These are phyloP conservation scores for Cenchrus fungigraminus DNA, from an alignment of 176 grass and related monocot genomes.

Conservation along the genomic window DNA sequence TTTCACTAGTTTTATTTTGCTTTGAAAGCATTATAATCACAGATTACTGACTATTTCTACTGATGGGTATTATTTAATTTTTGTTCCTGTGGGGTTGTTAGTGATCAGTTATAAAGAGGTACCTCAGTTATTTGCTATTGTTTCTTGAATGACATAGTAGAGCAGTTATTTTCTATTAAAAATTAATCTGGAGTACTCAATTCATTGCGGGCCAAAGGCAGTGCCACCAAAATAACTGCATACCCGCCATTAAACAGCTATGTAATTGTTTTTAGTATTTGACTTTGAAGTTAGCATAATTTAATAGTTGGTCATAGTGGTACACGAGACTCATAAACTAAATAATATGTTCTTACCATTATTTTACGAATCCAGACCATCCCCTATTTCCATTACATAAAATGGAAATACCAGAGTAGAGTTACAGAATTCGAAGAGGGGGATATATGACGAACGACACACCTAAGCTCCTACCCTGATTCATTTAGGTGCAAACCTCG, in stretches of 20 bases:
- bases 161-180: not conserved
- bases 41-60: not conserved
- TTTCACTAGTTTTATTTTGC: conserved; percentile 6
- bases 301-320: not conserved
- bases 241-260: not conserved
- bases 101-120: not conserved
- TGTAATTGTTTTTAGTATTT: not conserved
- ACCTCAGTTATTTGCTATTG: not conserved
- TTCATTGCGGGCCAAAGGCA: not conserved
- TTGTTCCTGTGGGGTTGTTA: not conserved
- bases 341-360: not conserved
- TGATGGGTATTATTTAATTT: conserved; percentile 9
- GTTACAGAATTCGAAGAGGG: too few relatives aligned
- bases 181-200: not conserved
- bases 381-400: too few relatives aligned
- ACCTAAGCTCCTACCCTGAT: too few relatives aligned
- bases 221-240: not conserved
- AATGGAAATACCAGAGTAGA: too few relatives aligned
- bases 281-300: conserved; percentile 17
- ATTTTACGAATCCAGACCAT: too few relatives aligned
- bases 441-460: too few relatives aligned
- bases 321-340: not conserved
- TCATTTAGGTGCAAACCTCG: too few relatives aligned
- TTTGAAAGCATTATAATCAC: not conserved
- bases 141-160: not conserved